Evolutionary conservation across 345 rosid species (phyloP).

Genomic region (Bretschneidera sinensis): DNA sequence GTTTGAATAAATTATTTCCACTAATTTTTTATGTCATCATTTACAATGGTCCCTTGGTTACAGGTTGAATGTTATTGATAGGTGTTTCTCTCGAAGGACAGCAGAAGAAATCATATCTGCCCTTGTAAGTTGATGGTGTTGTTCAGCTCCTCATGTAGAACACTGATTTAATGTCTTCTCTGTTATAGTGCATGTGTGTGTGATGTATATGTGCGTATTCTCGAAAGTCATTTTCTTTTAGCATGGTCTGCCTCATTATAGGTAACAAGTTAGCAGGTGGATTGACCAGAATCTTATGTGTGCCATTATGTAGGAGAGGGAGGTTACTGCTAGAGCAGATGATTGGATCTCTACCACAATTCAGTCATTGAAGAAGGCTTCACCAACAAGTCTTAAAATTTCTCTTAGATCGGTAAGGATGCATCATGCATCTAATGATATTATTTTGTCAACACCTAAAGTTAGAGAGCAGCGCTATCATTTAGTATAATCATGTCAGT

Average conservation of each 20-base stretch:
- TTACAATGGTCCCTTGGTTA: conserved; percentile 8
- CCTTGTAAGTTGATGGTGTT: conserved; percentile 51
- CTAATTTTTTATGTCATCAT: background rate
- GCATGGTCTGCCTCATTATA: conserved; percentile 5
- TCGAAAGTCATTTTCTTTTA: conserved; percentile 6
- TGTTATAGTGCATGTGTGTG: conserved; percentile 3
- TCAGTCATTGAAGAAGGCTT: conserved; percentile 56
- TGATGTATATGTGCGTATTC: background rate
- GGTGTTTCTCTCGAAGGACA: conserved; percentile 70
- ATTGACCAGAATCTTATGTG: conserved; percentile 11
- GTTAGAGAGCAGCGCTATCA: too few relatives aligned
- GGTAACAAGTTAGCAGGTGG: background rate
- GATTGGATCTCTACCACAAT: conserved; percentile 58
- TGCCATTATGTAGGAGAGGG: conserved; percentile 47
- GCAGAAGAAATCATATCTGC: conserved; percentile 79
- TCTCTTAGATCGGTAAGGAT: conserved; percentile 68
- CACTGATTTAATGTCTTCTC: background rate
- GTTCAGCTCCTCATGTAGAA: background rate
- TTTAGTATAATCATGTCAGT: too few relatives aligned
- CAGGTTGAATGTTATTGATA: conserved; percentile 74
- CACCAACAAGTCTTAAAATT: conserved; percentile 86
- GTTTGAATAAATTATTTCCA: background rate
- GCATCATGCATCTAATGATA: background rate
- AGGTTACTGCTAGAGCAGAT: conserved; percentile 31
- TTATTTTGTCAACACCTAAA: too few relatives aligned